Base-by-base conservation (phyloP, 306 rosid genomes). In the Rubus idaeus region DNA sequence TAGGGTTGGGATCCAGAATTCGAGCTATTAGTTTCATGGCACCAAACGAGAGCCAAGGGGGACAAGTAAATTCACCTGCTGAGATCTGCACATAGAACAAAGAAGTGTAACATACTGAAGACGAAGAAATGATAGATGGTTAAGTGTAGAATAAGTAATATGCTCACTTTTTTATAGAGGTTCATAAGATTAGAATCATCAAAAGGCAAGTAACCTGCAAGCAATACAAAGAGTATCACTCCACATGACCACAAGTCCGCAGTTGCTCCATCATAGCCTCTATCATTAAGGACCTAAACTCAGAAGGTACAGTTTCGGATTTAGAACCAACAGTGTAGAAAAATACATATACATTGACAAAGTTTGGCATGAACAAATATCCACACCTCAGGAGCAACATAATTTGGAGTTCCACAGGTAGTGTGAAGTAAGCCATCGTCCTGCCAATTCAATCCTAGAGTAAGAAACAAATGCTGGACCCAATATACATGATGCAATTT, bases 211-310 rank as follows among this genome's bases (percentile, higher is more conserved):
- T 95, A 95, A 83, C 99, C 99, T 64, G 99, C 99, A 78, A 95
- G 90, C 86, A 95, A 85, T 80, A 95, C 99, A 83, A 92, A 95
- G 81, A 95, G 97, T 82, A 95, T 95, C 84, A 95, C 99, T 77
- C 99, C 99, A 79, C 99, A 92, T 42, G 99, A 95, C 99, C 99
- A 95, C 86, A 95, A 84, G 82, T 95, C 99, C 7, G 97, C 97
- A 44, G 92, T 90, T 78, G 93, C 97, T 40, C 99, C 99, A 68
- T 95, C 97, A 68, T 95, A 95, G 85, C 99, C 99, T 84, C 88
- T 80, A 79, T 92, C 99, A 16, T 91, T 83, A 78, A 95, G 99
- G 80, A 95, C 99, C 99, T 95, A 75, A 11, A 57, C 46, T 73
- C 52, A 79, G 78, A 78, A 63, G 20, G 35, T 49, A 53, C 45